A percentile compares a stretch with the other conserved stretches of the same genome.
Evolutionary conservation across 2,329 filamentous ascomycete species (phyloP).

Genomic region (Pseudogymnoascus sp.): DNA sequence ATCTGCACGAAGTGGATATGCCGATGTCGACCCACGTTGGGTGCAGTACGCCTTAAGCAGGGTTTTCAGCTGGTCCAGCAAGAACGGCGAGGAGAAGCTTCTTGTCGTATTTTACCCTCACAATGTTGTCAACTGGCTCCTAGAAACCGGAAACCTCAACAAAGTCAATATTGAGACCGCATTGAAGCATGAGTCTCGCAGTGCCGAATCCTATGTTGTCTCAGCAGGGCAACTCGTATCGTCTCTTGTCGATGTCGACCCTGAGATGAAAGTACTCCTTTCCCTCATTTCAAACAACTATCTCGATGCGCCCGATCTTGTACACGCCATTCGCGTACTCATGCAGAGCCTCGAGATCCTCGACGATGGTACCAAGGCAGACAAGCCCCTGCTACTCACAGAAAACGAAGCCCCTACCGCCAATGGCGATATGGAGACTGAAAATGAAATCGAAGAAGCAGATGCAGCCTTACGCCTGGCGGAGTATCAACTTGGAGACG

Average conservation of each 20-base stretch:
- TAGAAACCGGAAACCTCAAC: conserved; percentile 52
- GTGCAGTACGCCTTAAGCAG: conserved; percentile 45
- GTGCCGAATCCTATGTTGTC: conserved; percentile 34
- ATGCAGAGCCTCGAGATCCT: conserved; percentile 61
- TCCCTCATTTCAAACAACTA: conserved; percentile 58
- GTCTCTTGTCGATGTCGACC: conserved; percentile 57
- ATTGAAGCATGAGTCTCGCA: conserved; percentile 41
- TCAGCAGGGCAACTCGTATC: conserved; percentile 54
- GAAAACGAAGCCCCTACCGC: conserved; percentile 10
- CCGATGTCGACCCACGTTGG: conserved; percentile 56
- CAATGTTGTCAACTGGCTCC: conserved; percentile 49
- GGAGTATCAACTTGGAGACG: conserved; percentile 57
- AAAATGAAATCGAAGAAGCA: conserved; percentile 50
- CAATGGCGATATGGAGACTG: conserved; percentile 30
- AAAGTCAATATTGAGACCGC: conserved; percentile 50
- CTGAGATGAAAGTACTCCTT: conserved; percentile 57
- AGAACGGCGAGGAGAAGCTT: conserved; percentile 19
- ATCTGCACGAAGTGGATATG: conserved; percentile 18
- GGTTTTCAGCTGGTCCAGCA: conserved; percentile 33
- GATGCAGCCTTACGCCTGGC: conserved; percentile 61
- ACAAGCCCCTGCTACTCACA: conserved; percentile 21
- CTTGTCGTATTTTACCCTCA: conserved; percentile 38
- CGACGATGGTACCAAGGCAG: conserved; percentile 20
- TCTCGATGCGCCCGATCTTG: conserved; percentile 57
- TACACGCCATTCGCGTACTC: conserved; percentile 56